Percentiles rank a stretch among this genome's conserved stretches.
Conservation (phyloP, 2,329 filamentous ascomycete genomes). For the Cucurbitaria berberidis region DNA sequence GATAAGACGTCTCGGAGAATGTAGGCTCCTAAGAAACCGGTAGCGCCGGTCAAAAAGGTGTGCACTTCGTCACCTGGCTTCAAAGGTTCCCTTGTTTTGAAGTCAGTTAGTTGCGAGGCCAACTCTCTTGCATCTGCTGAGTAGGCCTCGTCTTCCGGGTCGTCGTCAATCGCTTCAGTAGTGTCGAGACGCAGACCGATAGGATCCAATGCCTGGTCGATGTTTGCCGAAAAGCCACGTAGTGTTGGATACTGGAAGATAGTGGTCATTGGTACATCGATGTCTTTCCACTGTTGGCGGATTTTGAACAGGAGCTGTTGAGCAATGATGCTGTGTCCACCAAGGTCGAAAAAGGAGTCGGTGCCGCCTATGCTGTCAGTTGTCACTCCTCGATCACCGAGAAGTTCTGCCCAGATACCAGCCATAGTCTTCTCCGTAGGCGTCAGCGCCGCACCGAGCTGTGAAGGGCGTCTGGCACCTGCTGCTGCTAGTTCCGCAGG, state of each 20-base stretch:
- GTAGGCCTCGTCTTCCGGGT: conserved; percentile 60
- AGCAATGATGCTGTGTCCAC: conserved; percentile 80
- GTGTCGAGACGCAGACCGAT: conserved; percentile 55
- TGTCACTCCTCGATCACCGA: conserved; percentile 65
- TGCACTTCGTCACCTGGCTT: conserved; percentile 56
- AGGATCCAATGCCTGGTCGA: conserved; percentile 58
- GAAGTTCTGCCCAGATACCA: conserved; percentile 73
- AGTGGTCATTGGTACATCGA: conserved; percentile 71
- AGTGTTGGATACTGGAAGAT: conserved; percentile 73
- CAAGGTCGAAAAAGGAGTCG: conserved; percentile 76
- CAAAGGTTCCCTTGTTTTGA: conserved; percentile 51
- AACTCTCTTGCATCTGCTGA: conserved; percentile 61
- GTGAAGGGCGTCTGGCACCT: conserved; percentile 54
- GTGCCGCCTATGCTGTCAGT: conserved; percentile 69
- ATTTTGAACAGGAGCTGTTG: conserved; percentile 80
- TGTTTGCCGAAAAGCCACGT: conserved; percentile 60
- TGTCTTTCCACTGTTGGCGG: conserved; percentile 64
- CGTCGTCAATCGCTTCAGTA: conserved; percentile 49
- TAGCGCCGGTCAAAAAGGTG: conserved; percentile 85
- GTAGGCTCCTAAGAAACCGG: conserved; percentile 86
- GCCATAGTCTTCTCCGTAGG: conserved; percentile 72
- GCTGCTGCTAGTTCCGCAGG: conserved; percentile 68
- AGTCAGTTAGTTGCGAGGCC: conserved; percentile 52
- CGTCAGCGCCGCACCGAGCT: conserved; percentile 55
- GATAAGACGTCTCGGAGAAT: conserved; percentile 76